Conservation (phyloP, 352 stramenopile species). For the Pythium monospermum region DNA sequence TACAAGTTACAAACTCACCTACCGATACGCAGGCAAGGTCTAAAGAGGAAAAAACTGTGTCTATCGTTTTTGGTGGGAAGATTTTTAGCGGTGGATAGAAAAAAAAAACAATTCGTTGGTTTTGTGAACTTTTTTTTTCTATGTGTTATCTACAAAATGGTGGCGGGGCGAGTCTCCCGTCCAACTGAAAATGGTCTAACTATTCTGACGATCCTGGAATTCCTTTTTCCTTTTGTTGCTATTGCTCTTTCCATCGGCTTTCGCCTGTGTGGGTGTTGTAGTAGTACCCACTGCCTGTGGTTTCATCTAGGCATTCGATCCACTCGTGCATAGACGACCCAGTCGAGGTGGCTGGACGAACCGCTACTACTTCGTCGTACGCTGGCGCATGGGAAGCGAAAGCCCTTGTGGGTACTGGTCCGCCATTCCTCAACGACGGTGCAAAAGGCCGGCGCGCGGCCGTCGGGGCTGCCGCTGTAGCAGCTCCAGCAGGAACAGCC, state of each 20-base stretch:
- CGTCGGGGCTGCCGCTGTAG: too few relatives aligned
- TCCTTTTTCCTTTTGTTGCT: too few relatives aligned
- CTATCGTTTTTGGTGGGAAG: too few relatives aligned
- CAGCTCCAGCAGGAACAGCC: too few relatives aligned
- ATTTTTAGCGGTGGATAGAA: too few relatives aligned
- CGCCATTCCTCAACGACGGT: too few relatives aligned
- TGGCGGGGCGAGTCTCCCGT: not conserved
- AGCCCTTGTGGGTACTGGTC: too few relatives aligned
- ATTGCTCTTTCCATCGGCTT: constrained; percentile 46
- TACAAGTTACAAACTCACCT: constrained; percentile 80
- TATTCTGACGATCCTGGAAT: too few relatives aligned
- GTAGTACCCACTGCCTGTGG: constrained; percentile 51
- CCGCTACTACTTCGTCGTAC: not conserved
- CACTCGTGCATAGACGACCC: constrained; percentile 21
- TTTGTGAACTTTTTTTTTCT: constrained; percentile 3
- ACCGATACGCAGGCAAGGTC: constrained; percentile 84
- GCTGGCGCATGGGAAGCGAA: too few relatives aligned
- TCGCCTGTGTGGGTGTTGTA: constrained; percentile 74
- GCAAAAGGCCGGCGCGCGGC: too few relatives aligned
- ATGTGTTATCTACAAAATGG: constrained; percentile 5
- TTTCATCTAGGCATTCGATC: constrained; percentile 59
- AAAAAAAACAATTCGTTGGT: too few relatives aligned
- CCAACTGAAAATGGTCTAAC: too few relatives aligned
- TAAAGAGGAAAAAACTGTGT: constrained; percentile 25
- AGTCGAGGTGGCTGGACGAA: not conserved